Conservation (phyloP, 345 rosid species). For the Salix brachista region DNA sequence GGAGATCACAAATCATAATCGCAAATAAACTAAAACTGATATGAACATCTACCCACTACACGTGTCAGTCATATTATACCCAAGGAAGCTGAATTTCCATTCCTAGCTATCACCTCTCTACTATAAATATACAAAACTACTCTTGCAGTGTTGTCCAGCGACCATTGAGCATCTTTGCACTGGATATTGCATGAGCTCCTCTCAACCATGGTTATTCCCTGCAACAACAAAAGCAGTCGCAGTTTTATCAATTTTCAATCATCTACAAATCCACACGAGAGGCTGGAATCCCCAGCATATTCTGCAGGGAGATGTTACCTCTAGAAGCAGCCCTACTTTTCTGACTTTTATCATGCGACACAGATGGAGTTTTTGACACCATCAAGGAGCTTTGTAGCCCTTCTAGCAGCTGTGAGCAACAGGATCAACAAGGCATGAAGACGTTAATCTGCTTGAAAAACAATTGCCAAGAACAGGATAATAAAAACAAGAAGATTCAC, state of each 20-base stretch:
- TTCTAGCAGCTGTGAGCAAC: conserved; percentile 63
- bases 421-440: not conserved
- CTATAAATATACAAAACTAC: conserved; percentile 47
- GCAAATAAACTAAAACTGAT: conserved; percentile 25
- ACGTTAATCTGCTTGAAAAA: not conserved
- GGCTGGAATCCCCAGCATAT: not conserved
- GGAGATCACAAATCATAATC: conserved; percentile 27
- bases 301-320: conserved; percentile 17
- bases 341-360: conserved; percentile 61
- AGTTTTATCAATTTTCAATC: conserved; percentile 1
- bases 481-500: not conserved
- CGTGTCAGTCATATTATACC: conserved; percentile 19
- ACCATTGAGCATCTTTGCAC: conserved; percentile 14
- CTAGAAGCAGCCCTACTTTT: conserved; percentile 30
- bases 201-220: conserved; percentile 58
- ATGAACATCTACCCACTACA: conserved; percentile 46
- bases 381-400: conserved; percentile 89
- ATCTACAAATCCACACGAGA: not conserved
- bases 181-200: conserved; percentile 17
- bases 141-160: conserved; percentile 16
- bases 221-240: conserved; percentile 26
- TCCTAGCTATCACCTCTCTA: conserved; percentile 34
- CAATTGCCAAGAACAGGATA: not conserved
- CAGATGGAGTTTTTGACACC: conserved; percentile 70
- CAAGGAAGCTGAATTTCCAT: conserved; percentile 37